Conservation (phyloP, 176 grass and related monocot species). For the Oryza meyeriana region DNA sequence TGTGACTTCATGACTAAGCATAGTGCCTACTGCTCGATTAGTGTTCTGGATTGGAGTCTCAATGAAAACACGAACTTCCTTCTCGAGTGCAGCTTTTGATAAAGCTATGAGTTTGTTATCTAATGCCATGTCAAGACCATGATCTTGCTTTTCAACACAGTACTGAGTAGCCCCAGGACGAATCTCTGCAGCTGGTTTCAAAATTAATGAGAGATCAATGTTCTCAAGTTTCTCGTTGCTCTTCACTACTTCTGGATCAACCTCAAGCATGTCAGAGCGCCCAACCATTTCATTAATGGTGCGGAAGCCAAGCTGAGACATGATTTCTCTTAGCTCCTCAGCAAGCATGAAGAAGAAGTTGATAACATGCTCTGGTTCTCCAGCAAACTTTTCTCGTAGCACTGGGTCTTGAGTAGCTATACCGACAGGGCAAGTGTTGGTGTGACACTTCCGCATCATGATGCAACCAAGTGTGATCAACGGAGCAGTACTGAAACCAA, state of each 20-base stretch:
- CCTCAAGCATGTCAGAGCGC: constrained; percentile 90
- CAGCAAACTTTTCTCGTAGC: constrained; percentile 92
- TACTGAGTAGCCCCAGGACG: constrained; percentile 73
- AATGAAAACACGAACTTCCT: constrained; percentile 65
- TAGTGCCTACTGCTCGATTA: constrained; percentile 86
- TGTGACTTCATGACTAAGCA: constrained; percentile 91
- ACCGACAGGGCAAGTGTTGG: constrained; percentile 94
- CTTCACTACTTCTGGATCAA: constrained; percentile 86
- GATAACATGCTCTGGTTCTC: constrained; percentile 97
- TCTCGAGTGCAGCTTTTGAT: constrained; percentile 64
- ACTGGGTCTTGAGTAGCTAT: constrained; percentile 99
- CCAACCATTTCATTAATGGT: constrained; percentile 92
- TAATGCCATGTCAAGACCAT: constrained; percentile 80
- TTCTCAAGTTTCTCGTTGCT: constrained; percentile 90
- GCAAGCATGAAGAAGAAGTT: constrained; percentile 99
- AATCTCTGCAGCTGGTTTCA: constrained; percentile 85
- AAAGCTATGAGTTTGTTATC: constrained; percentile 77
- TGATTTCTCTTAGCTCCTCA: constrained; percentile 97
- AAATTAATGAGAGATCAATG: constrained; percentile 84
- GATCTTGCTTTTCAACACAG: constrained; percentile 95
- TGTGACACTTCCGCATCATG: constrained; percentile 99
- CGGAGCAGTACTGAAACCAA: constrained; percentile 98
- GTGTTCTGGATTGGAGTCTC: constrained; percentile 75
- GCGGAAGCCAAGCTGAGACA: constrained; percentile 77
- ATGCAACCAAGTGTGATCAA: constrained; percentile 97